Conservation (phyloP, 1,139 yeast species). For the Hyphopichia buzzinii region DNA sequence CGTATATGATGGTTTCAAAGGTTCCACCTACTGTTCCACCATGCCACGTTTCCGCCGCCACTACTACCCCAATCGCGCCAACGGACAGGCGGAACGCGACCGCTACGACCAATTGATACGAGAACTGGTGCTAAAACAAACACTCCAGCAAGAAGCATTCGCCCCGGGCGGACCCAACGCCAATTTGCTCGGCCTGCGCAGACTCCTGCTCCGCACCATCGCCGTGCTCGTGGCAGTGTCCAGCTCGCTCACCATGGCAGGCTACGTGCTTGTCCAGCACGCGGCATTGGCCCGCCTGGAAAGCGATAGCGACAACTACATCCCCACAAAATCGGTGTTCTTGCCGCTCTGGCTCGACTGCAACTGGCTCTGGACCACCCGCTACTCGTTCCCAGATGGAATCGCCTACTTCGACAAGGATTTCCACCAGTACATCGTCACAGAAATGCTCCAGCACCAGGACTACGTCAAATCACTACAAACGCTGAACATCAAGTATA, state of each 20-base stretch:
- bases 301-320: background rate
- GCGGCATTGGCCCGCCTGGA: background rate
- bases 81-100: conserved; percentile 10
- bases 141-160: conserved; percentile 11
- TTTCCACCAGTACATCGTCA: conserved; percentile 13
- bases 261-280: conserved; percentile 15
- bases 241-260: conserved; percentile 22
- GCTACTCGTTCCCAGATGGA: conserved; percentile 23
- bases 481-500: conserved; percentile 22
- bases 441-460: conserved; percentile 14
- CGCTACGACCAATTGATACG: conserved; percentile 14
- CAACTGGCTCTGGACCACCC: conserved; percentile 21
- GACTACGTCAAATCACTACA: conserved; percentile 16
- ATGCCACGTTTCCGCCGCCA: no score
- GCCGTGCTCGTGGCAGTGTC: conserved; percentile 21
- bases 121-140: conserved; percentile 20
- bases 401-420: conserved; percentile 27
- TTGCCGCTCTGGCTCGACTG: conserved; percentile 34
- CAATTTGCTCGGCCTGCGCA: conserved; percentile 6
- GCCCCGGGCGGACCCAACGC: conserved; percentile 5
- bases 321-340: conserved; percentile 15
- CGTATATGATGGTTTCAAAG: no score
- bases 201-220: conserved; percentile 22
- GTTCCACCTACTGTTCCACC: no score
- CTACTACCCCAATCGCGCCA: background rate